Evolutionary conservation across 352 stramenopile genomes (phyloP).

Genomic region (Phytophthora colocasiae): DNA sequence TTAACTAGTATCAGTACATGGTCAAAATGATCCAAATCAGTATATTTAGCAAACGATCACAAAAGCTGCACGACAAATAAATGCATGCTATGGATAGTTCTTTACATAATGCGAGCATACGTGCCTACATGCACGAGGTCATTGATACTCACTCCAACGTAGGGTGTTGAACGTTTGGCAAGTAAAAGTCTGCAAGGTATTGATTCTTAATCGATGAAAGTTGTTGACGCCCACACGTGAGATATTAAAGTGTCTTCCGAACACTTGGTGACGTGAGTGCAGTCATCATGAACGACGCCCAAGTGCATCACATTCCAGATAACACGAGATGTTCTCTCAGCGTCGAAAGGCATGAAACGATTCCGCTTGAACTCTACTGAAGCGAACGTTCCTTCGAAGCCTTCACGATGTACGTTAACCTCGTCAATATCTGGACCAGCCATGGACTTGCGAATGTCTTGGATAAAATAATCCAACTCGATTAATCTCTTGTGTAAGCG

Average conservation of each 20-base stretch:
- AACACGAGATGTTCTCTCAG: slow-evolving; percentile 1
- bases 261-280: neutral
- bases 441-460: neutral
- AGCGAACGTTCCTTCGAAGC: slow-evolving; percentile 2
- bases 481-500: slow-evolving; percentile 3
- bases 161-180: too few species aligned
- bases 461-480: slow-evolving; percentile 11
- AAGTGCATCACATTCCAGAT: slow-evolving; percentile 21
- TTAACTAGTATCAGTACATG: too few species aligned
- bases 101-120: too few species aligned
- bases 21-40: neutral
- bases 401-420: slow-evolving; percentile 21
- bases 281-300: slow-evolving; percentile 1
- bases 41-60: neutral
- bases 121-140: too few species aligned
- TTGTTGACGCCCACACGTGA: slow-evolving; percentile 8
- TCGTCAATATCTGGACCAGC: slow-evolving; percentile 5
- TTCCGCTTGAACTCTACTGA: slow-evolving; percentile 24
- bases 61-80: too few species aligned
- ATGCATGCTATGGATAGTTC: too few species aligned
- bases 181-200: neutral
- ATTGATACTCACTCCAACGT: too few species aligned
- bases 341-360: slow-evolving; percentile 19
- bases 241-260: slow-evolving; percentile 9
- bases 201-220: neutral